phyloP scores from a whole-genome alignment of 75 land plant species.

The Ceratopteris richardii region DNA sequence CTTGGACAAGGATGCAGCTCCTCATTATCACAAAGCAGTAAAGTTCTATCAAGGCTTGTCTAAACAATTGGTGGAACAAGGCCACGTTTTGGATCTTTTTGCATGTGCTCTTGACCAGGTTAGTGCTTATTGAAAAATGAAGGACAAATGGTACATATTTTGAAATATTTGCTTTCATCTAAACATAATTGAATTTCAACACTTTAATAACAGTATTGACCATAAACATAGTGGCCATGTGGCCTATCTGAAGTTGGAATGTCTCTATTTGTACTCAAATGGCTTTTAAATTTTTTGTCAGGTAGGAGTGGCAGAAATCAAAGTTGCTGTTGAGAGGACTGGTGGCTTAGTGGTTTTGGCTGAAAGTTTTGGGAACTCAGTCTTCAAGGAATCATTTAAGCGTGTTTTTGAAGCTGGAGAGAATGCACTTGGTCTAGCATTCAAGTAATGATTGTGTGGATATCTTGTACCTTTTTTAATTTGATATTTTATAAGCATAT shows the following conservation, averaged over 20 bases:
- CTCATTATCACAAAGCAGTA: constrained; percentile 83
- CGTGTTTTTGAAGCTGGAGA: constrained; percentile 83
- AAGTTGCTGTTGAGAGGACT: constrained; percentile 87
- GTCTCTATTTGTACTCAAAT: no score
- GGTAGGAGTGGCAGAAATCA: constrained; percentile 99
- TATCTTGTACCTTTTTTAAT: no score
- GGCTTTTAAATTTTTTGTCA: constrained; percentile 16
- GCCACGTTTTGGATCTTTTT: constrained; percentile 92
- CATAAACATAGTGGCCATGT: no score
- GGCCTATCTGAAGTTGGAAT: no score
- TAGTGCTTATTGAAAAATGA: constrained; percentile 7
- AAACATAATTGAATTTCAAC: neutral
- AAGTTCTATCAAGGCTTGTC: constrained; percentile 80
- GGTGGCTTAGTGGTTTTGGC: constrained; percentile 95
- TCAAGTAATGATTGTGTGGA: constrained; percentile 61
- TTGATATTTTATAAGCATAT: neutral
- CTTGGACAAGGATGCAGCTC: constrained; percentile 87
- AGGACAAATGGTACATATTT: constrained; percentile 9
- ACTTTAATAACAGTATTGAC: neutral
- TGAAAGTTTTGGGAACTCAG: constrained; percentile 99
- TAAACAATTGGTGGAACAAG: constrained; percentile 84
- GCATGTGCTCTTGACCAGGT: constrained; percentile 99
- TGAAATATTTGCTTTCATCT: neutral
- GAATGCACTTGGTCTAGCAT: constrained; percentile 77
- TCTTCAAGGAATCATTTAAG: constrained; percentile 92